Conservation (phyloP, 2,329 filamentous ascomycete genomes). For the Septoria linicola region DNA sequence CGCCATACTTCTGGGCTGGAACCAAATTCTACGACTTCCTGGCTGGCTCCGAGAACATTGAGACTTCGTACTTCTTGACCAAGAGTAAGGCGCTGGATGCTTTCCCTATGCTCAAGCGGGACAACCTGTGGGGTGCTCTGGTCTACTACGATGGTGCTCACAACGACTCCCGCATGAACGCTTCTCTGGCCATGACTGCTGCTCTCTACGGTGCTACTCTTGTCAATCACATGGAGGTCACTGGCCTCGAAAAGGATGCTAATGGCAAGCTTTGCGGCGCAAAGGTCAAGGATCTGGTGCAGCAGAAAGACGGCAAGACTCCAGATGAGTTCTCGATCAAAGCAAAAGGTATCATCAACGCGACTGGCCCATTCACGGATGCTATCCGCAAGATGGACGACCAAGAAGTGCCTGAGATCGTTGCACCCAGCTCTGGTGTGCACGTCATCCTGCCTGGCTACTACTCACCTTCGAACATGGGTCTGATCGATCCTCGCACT, state of each 20-base stretch:
- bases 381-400: slow-evolving; percentile 84
- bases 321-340: slow-evolving; percentile 66
- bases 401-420: slow-evolving; percentile 68
- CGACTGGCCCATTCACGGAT: slow-evolving; percentile 84
- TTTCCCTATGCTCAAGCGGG: slow-evolving; percentile 84
- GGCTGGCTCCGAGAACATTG: slow-evolving; percentile 81
- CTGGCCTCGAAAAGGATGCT: slow-evolving; percentile 69
- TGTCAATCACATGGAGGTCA: slow-evolving; percentile 81
- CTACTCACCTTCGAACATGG: slow-evolving; percentile 82
- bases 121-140: slow-evolving; percentile 73
- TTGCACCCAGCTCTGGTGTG: slow-evolving; percentile 80
- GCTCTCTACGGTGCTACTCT: slow-evolving; percentile 82
- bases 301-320: slow-evolving; percentile 62
- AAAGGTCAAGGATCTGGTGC: slow-evolving; percentile 67
- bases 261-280: slow-evolving; percentile 73
- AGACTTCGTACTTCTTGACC: slow-evolving; percentile 84
- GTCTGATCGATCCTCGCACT: slow-evolving; percentile 79
- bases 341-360: slow-evolving; percentile 82
- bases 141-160: slow-evolving; percentile 92
- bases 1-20: slow-evolving; percentile 74
- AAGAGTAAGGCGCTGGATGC: slow-evolving; percentile 82
- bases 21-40: slow-evolving; percentile 83
- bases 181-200: slow-evolving; percentile 82
- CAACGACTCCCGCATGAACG: slow-evolving; percentile 91
- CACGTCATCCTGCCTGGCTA: slow-evolving; percentile 86